Percentiles rank a stretch among this genome's conserved stretches.
phyloP scores from a whole-genome alignment of 2,329 filamentous ascomycete genomes.

The Golovinomyces cichoracearum region DNA sequence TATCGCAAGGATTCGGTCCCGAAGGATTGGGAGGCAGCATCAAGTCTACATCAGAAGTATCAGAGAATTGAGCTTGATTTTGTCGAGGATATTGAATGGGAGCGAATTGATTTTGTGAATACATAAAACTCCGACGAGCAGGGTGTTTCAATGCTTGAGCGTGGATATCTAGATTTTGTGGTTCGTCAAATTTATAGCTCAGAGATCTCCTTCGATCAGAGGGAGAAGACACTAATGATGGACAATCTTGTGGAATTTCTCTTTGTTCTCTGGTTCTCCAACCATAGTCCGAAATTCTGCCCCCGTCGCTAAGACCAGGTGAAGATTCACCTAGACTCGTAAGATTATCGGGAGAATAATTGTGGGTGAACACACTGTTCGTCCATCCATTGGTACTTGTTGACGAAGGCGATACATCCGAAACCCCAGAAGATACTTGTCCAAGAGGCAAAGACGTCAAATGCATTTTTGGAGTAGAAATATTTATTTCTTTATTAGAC shows the following conservation, averaged over 20 bases:
- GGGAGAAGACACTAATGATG: slow-evolving; percentile 14
- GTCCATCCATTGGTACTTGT: slow-evolving; percentile 20
- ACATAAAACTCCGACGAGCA: slow-evolving; percentile 25
- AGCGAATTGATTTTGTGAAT: slow-evolving; percentile 24
- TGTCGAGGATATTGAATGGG: slow-evolving; percentile 45
- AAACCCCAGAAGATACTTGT: slow-evolving; percentile 11
- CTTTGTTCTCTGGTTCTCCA: slow-evolving; percentile 14
- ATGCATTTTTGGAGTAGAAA: not conserved
- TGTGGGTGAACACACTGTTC: slow-evolving; percentile 19
- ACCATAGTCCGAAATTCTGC: slow-evolving; percentile 9
- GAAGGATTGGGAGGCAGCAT: slow-evolving; percentile 23
- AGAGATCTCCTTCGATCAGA: slow-evolving; percentile 21
- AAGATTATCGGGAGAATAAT: slow-evolving; percentile 18
- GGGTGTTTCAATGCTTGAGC: slow-evolving; percentile 19
- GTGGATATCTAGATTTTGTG: slow-evolving; percentile 22
- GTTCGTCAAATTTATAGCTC: slow-evolving; percentile 23
- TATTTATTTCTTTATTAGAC: slow-evolving; percentile 1
- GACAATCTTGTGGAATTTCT: slow-evolving; percentile 7
- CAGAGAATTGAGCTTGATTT: slow-evolving; percentile 52
- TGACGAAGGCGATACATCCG: slow-evolving; percentile 10
- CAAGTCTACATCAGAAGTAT: slow-evolving; percentile 45
- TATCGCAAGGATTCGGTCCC: slow-evolving; percentile 35
- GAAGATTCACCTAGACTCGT: slow-evolving; percentile 22
- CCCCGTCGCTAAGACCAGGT: slow-evolving; percentile 16
- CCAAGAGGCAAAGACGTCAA: not conserved